A percentile compares a stretch with the other conserved stretches of the same genome.
These are phyloP conservation scores for Macrolepiota albuminosa DNA, from an alignment of 768 basidiomycete species.

Conservation along the genomic window DNA sequence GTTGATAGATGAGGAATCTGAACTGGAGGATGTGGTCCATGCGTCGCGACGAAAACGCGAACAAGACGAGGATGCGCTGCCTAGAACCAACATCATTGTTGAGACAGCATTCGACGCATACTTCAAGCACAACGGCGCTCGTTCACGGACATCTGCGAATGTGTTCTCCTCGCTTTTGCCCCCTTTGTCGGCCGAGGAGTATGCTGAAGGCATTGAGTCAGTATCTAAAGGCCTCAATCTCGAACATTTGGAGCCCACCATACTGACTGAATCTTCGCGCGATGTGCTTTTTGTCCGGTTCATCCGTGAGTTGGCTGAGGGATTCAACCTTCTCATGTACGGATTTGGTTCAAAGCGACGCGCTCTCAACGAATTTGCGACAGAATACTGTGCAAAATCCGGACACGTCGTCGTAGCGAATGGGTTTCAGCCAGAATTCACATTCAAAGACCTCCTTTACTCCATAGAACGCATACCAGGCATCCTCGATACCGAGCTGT, in stretches of 20 bases:
- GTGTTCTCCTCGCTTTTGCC: slow-evolving; percentile 74
- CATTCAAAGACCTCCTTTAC: slow-evolving; percentile 62
- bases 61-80: slow-evolving; percentile 14
- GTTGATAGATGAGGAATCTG: slow-evolving; percentile 14
- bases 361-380: slow-evolving; percentile 73
- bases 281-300: slow-evolving; percentile 52
- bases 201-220: slow-evolving; percentile 34
- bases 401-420: slow-evolving; percentile 80
- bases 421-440: slow-evolving; percentile 67
- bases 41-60: slow-evolving; percentile 10
- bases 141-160: slow-evolving; percentile 70
- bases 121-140: slow-evolving; percentile 59
- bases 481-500: slow-evolving; percentile 28
- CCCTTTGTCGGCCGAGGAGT: slow-evolving; percentile 67
- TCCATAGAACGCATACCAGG: slow-evolving; percentile 52
- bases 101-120: slow-evolving; percentile 83
- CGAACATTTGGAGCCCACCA: slow-evolving; percentile 27
- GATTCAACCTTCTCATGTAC: slow-evolving; percentile 86
- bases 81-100: slow-evolving; percentile 37
- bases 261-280: slow-evolving; percentile 28
- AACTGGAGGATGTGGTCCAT: slow-evolving; percentile 7
- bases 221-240: slow-evolving; percentile 21
- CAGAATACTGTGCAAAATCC: slow-evolving; percentile 41
- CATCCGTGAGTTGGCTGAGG: slow-evolving; percentile 67
- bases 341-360: slow-evolving; percentile 86